Percentiles rank a stretch among this genome's conserved stretches.
These are phyloP conservation scores for Acanthamoeba culbertsoni DNA, from an alignment of 208 protist genomes.

Conservation along the genomic window DNA sequence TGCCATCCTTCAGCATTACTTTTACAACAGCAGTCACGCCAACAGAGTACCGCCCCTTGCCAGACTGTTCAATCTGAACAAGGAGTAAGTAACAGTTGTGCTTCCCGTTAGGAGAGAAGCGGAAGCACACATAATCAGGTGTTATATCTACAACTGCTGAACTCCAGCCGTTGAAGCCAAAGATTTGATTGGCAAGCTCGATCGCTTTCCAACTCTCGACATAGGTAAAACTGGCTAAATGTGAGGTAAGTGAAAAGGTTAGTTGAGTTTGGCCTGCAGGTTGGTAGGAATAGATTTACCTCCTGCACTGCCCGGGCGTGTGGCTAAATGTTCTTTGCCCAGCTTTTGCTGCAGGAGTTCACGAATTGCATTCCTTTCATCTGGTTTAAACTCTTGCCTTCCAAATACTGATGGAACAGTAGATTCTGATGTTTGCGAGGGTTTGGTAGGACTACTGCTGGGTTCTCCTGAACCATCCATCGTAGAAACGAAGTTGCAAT, in stretches of 20 bases:
- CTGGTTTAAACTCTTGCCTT: constrained; percentile 37
- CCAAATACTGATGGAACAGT: background rate
- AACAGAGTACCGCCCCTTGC: constrained; percentile 55
- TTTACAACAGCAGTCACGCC: constrained; percentile 74
- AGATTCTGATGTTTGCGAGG: background rate
- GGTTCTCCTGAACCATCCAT: constrained; percentile 8
- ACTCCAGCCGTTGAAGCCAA: constrained; percentile 83
- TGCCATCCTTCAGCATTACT: constrained; percentile 81
- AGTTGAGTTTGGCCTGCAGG: background rate
- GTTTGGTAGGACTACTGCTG: background rate
- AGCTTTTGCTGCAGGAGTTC: constrained; percentile 61
- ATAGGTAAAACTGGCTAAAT: constrained; percentile 65
- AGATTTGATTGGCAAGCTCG: constrained; percentile 78
- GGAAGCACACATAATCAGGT: constrained; percentile 68
- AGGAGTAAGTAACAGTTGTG: background rate
- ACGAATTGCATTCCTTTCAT: constrained; percentile 30
- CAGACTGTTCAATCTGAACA: constrained; percentile 57
- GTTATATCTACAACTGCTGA: constrained; percentile 72
- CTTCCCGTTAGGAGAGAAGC: background rate
- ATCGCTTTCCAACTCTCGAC: constrained; percentile 80
- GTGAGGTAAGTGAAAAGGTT: background rate
- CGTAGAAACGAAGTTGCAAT: no score
- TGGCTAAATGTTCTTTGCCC: constrained; percentile 61
- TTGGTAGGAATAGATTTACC: background rate
- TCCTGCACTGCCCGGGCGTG: constrained; percentile 30